Conservation (phyloP, 106 monocot genomes). For the Dioscorea zingiberensis region DNA sequence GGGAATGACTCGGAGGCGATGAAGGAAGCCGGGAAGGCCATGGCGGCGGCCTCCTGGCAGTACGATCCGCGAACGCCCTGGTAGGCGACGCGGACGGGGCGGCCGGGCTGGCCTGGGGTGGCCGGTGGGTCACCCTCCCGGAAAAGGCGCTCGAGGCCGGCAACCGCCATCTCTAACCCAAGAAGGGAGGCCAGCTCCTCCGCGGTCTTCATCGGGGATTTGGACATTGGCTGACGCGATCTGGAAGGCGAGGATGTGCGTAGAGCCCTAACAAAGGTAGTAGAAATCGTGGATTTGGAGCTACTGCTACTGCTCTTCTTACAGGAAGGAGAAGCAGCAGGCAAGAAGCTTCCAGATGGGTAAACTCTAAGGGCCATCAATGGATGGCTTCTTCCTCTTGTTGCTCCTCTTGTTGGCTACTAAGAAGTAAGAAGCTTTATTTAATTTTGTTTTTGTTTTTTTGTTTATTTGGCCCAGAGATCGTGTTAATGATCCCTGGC, state of each 20-base stretch:
- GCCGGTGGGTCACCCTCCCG: neutral
- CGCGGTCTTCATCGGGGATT: conserved; percentile 14
- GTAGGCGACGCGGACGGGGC: conserved; percentile 59
- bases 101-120: neutral
- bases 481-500: neutral
- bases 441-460: no score
- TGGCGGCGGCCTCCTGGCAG: conserved; percentile 63
- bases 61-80: conserved; percentile 64
- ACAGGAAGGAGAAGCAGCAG: neutral
- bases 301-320: neutral
- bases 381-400: neutral
- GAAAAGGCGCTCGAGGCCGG: conserved; percentile 44
- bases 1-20: conserved; percentile 21
- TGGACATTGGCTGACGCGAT: neutral
- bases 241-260: neutral
- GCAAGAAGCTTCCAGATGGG: neutral
- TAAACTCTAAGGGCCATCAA: neutral
- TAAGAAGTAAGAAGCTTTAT: no score
- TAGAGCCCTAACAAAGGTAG: neutral
- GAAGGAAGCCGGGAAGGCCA: conserved; percentile 25
- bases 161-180: conserved; percentile 33
- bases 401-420: neutral
- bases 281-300: neutral
- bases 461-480: neutral
- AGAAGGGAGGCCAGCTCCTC: conserved; percentile 39